These are phyloP conservation scores for Aspergillus leporis DNA, from an alignment of 495 filamentous ascomycete species.

Conservation along the genomic window DNA sequence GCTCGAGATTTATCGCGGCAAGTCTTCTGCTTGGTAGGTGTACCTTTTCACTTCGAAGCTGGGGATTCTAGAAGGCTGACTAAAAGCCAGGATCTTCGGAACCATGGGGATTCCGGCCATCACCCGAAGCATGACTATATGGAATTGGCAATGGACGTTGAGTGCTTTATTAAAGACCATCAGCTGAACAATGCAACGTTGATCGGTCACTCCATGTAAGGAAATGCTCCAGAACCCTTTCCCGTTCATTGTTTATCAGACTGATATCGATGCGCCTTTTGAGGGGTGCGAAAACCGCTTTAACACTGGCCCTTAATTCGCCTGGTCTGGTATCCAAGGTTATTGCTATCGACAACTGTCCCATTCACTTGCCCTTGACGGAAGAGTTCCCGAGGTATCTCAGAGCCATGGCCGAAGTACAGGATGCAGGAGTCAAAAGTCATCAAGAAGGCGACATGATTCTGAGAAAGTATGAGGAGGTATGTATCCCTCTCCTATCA, in stretches of 20 bases:
- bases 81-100: slow-evolving; percentile 68
- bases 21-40: not conserved
- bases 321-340: slow-evolving; percentile 60
- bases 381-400: slow-evolving; percentile 71
- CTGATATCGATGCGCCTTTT: slow-evolving; percentile 71
- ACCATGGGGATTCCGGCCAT: slow-evolving; percentile 83
- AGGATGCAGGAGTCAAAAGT: slow-evolving; percentile 49
- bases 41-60: slow-evolving; percentile 47
- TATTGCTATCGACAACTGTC: slow-evolving; percentile 81
- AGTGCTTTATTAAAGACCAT: slow-evolving; percentile 68
- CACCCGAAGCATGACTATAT: slow-evolving; percentile 67
- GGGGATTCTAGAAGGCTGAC: not conserved
- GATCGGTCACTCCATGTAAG: slow-evolving; percentile 5
- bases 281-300: slow-evolving; percentile 84
- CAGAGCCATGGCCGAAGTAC: slow-evolving; percentile 70
- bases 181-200: slow-evolving; percentile 45
- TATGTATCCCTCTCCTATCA: slow-evolving; percentile 14
- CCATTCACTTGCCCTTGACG: slow-evolving; percentile 64
- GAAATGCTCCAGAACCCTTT: not conserved
- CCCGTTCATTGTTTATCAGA: not conserved
- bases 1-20: not conserved
- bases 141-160: slow-evolving; percentile 77
- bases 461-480: slow-evolving; percentile 64
- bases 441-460: slow-evolving; percentile 72
- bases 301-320: slow-evolving; percentile 68